Conservation (phyloP, 140 eudicot species). For the Flaveria floridana region DNA sequence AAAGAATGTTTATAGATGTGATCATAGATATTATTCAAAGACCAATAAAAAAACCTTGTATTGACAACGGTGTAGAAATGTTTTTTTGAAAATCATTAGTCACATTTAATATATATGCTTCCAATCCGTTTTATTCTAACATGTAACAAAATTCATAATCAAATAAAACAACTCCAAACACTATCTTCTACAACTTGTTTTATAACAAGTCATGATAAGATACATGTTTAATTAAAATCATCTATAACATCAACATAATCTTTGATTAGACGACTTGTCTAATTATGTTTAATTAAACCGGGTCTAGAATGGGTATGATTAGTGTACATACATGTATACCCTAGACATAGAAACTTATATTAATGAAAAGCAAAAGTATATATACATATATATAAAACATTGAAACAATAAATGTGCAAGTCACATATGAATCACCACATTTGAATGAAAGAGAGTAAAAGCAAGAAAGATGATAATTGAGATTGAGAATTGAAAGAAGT, state of each 20-base stretch:
- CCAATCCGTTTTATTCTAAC: neutral
- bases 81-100: too few species aligned
- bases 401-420: neutral
- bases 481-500: constrained; percentile 39
- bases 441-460: constrained; percentile 6
- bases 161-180: neutral
- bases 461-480: constrained; percentile 31
- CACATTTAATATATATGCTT: neutral
- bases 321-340: too few species aligned
- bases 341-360: too few species aligned
- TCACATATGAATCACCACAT: neutral
- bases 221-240: neutral
- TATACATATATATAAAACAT: too few species aligned
- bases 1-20: neutral
- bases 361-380: too few species aligned
- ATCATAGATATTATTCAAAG: too few species aligned
- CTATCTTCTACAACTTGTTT: neutral
- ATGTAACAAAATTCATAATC: neutral
- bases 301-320: too few species aligned
- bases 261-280: too few species aligned
- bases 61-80: neutral
- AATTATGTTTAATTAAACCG: too few species aligned
- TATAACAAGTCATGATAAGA: neutral
- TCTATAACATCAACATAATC: too few species aligned
- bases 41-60: too few species aligned